Conservation (phyloP, 768 basidiomycete genomes). For the Leccinum uliginosum region DNA sequence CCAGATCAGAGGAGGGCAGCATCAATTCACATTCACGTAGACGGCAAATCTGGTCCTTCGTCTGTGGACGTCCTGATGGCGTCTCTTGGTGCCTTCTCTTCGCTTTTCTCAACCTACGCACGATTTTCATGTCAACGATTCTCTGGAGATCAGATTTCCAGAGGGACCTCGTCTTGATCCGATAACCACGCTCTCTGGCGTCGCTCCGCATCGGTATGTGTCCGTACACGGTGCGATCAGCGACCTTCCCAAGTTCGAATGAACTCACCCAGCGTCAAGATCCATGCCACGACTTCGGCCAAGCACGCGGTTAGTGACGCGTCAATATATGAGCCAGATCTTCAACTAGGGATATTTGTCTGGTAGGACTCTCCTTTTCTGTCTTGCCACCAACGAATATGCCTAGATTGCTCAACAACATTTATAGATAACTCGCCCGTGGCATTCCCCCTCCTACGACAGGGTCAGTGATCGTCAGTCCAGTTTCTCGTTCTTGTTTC, state of each 20-base stretch:
- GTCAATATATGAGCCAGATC: too few species aligned
- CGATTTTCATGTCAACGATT: constrained; percentile 35
- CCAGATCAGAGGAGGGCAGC: constrained; percentile 77
- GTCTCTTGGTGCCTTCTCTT: constrained; percentile 64
- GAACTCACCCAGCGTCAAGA: too few species aligned
- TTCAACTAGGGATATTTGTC: too few species aligned
- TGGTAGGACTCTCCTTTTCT: too few species aligned
- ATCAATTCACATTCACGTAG: constrained; percentile 83
- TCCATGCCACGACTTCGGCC: too few species aligned
- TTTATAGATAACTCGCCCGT: too few species aligned
- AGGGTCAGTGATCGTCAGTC: too few species aligned
- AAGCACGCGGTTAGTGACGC: too few species aligned
- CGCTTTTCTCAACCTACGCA: constrained; percentile 56
- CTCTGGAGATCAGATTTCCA: constrained; percentile 49
- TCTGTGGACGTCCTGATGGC: constrained; percentile 70
- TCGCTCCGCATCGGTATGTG: constrained; percentile 53
- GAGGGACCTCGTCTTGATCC: constrained; percentile 37
- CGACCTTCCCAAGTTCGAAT: constrained; percentile 71
- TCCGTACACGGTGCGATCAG: constrained; percentile 69
- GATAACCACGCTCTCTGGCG: constrained; percentile 44
- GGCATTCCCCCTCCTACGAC: too few species aligned
- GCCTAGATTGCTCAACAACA: too few species aligned
- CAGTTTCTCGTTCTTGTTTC: too few species aligned
- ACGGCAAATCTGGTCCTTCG: constrained; percentile 83
- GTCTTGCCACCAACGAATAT: too few species aligned